These are phyloP conservation scores for Cladosporium sp. DNA, from an alignment of 2,329 filamentous ascomycete species.

Conservation along the genomic window DNA sequence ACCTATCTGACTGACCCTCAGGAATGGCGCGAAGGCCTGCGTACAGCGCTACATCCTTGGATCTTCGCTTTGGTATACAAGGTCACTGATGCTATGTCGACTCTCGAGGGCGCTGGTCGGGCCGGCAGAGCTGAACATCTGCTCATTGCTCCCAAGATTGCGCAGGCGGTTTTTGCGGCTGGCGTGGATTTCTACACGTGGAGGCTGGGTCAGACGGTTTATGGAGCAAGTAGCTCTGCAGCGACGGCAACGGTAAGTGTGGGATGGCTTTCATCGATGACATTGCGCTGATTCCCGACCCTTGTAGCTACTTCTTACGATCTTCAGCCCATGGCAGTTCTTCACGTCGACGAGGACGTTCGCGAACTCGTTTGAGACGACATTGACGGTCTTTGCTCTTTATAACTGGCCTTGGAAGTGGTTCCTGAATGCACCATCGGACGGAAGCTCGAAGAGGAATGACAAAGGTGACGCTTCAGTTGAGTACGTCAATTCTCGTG, in stretches of 20 bases:
- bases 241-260: constrained; percentile 58
- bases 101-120: constrained; percentile 50
- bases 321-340: constrained; percentile 90
- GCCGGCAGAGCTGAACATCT: constrained; percentile 62
- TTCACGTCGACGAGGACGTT: constrained; percentile 91
- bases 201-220: constrained; percentile 70
- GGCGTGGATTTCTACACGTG: constrained; percentile 83
- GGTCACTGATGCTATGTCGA: constrained; percentile 54
- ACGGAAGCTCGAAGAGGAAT: background rate
- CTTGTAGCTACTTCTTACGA: constrained; percentile 62
- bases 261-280: background rate
- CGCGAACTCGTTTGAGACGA: constrained; percentile 91
- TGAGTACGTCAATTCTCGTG: background rate
- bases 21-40: constrained; percentile 89
- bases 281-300: background rate
- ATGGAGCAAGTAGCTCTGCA: constrained; percentile 60
- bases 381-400: constrained; percentile 74
- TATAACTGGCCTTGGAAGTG: constrained; percentile 80
- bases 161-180: constrained; percentile 76
- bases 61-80: constrained; percentile 77
- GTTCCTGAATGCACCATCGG: constrained; percentile 17
- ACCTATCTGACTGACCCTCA: constrained; percentile 34
- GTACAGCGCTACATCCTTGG: constrained; percentile 86
- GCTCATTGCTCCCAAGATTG: constrained; percentile 65
- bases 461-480: background rate